Base-by-base conservation (phyloP, 2,329 filamentous ascomycete species). In the Ceratocystis alfenasii region DNA sequence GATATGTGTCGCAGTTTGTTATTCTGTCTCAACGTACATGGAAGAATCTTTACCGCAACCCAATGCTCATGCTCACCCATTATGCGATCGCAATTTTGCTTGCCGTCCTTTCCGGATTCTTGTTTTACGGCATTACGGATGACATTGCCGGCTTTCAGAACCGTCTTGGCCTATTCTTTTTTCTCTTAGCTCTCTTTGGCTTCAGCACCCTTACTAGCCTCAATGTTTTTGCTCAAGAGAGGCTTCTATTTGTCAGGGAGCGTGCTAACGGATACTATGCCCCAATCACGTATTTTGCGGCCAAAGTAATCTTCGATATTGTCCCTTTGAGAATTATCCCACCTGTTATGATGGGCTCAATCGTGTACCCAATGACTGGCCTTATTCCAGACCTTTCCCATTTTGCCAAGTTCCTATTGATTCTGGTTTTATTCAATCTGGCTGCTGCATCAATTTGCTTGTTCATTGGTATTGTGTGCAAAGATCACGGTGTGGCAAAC, bases 121-220 rank as follows among this genome's bases (percentile, higher is more conserved):
- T 99, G 12, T 99, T 97, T 78, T 99, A 97, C 71, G 94, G 93
- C 1, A 80, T 99, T 61, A 96, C 92, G 0, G 91, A 96, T 72
- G 92, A 99, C 72, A 95, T 99, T 70, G 88, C 90, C 68, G 94
- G 95, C 44, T 99, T 99, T 82, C 94, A 99, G 75, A 99, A 99
- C 75, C 85, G 94, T 22, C 85, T 99, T 4, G 94, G 94, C 69
- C 83, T 99, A 15, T 99, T 99, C 82, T 95, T 99, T 79, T 99
- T 99, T 79, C 81, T 99, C 44, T 82, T 99, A 1, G 91, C 94
- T 0, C 82, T 99, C 1, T 99, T 97, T 71, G 94, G 94, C 8
- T 99, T 99, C 79, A 96, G 90, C 75, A 96, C 93, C 0, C 80
- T 99, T 48, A 97, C 94, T 0, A 95, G 89, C 71, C 80, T 99